Evolutionary conservation across 2,329 filamentous ascomycete genomes (phyloP).

Genomic region (Epichloe brachyelytri): DNA sequence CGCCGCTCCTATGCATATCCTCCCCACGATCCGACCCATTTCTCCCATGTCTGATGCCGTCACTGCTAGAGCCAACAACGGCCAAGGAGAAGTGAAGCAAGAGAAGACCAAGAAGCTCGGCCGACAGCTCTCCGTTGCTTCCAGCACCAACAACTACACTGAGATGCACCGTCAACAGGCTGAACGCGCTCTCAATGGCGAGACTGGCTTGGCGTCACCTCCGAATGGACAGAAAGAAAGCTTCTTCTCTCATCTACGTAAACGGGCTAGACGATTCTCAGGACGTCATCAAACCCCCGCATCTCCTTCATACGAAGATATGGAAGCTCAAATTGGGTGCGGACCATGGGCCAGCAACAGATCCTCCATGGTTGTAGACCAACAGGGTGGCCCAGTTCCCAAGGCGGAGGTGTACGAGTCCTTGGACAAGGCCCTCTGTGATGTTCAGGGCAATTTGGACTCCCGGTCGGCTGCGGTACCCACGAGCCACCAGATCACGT

Average conservation of each 20-base stretch:
- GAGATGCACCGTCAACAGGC: conserved; percentile 84
- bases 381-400: conserved; percentile 32
- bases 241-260: conserved; percentile 95
- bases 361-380: conserved; percentile 70
- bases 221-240: conserved; percentile 77
- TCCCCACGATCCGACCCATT: conserved; percentile 87
- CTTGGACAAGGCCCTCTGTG: conserved; percentile 43
- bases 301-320: conserved; percentile 68
- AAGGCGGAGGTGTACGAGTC: conserved; percentile 48
- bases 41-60: conserved; percentile 93
- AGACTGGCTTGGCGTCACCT: conserved; percentile 61
- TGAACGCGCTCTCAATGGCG: conserved; percentile 78
- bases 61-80: conserved; percentile 71
- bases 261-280: conserved; percentile 82
- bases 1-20: conserved; percentile 83
- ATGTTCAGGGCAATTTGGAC: conserved; percentile 38
- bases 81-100: conserved; percentile 35
- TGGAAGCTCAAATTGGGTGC: conserved; percentile 87
- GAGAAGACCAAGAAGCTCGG: conserved; percentile 85
- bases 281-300: conserved; percentile 76
- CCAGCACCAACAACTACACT: conserved; percentile 83
- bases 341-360: conserved; percentile 79
- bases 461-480: conserved; percentile 33
- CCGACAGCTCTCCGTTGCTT: conserved; percentile 82
- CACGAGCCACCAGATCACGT: conserved; percentile 35